Conservation (phyloP, 2,329 filamentous ascomycete species). For the Fusarium nisikadoi region DNA sequence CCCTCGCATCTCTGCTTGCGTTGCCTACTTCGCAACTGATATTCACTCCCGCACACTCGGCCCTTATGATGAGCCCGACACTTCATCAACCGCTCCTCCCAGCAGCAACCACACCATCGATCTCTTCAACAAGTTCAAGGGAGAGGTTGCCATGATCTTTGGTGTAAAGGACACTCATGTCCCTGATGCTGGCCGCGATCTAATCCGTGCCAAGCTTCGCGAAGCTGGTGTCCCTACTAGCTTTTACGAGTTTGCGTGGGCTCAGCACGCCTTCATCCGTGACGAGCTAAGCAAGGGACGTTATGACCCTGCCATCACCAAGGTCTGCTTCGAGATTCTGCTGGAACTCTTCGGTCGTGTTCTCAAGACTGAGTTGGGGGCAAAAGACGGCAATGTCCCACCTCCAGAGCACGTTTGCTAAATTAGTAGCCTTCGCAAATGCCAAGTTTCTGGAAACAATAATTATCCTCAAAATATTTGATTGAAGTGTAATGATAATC, state of each 20-base stretch:
- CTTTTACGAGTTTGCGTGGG: conserved; percentile 92
- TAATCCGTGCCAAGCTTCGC: conserved; percentile 84
- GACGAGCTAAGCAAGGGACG: conserved; percentile 94
- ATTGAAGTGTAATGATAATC: conserved; percentile 41
- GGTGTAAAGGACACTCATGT: conserved; percentile 93
- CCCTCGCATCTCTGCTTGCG: conserved; percentile 76
- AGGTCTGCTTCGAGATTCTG: conserved; percentile 90
- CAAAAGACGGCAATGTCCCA: conserved; percentile 67
- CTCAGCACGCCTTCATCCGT: conserved; percentile 93
- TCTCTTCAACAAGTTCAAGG: conserved; percentile 73
- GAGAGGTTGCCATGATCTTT: conserved; percentile 91
- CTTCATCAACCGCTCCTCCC: conserved; percentile 51
- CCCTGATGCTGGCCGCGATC: conserved; percentile 80
- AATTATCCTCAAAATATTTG: background rate
- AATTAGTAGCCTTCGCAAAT: background rate
- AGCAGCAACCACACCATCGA: conserved; percentile 64
- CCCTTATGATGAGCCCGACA: conserved; percentile 61
- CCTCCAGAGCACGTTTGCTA: conserved; percentile 80
- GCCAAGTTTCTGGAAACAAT: background rate
- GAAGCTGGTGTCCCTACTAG: conserved; percentile 79
- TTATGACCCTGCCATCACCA: conserved; percentile 87
- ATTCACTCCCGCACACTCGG: conserved; percentile 84
- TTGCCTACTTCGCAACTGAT: conserved; percentile 94
- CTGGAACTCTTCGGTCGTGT: conserved; percentile 84
- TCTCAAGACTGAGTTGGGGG: conserved; percentile 82